These are phyloP conservation scores for Calonectria pteridis DNA, from an alignment of 2,329 filamentous ascomycete genomes.

Conservation along the genomic window DNA sequence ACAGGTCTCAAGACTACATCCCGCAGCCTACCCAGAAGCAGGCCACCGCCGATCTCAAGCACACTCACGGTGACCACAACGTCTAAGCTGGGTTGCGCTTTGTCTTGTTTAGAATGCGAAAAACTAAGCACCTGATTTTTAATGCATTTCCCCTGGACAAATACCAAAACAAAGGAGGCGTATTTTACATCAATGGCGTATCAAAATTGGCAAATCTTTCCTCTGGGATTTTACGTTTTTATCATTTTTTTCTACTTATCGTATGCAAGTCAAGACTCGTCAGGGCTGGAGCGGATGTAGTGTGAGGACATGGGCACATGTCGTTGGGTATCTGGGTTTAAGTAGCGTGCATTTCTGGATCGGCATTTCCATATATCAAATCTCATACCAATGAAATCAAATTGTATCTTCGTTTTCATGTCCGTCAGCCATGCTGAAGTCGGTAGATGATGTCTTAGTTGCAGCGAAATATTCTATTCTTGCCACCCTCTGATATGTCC, in stretches of 20 bases:
- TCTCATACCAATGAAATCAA: conserved; percentile 2
- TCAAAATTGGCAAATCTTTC: conserved; percentile 39
- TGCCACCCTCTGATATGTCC: not conserved
- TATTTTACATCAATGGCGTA: conserved; percentile 35
- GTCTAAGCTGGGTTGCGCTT: conserved; percentile 27
- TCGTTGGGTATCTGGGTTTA: conserved; percentile 26
- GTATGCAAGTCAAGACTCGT: not conserved
- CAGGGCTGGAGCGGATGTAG: conserved; percentile 18
- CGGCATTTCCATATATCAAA: not conserved
- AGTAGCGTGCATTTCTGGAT: conserved; percentile 27
- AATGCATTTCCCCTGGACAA: conserved; percentile 38
- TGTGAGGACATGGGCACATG: conserved; percentile 28
- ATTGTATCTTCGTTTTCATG: not conserved
- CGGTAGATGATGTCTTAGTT: not conserved
- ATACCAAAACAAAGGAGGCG: conserved; percentile 20
- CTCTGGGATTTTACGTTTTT: conserved; percentile 23
- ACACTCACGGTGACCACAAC: conserved; percentile 38
- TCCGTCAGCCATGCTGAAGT: not conserved
- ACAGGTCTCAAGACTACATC: conserved; percentile 9
- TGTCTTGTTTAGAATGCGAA: conserved; percentile 1
- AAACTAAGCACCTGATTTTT: conserved; percentile 13
- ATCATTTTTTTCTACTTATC: conserved; percentile 35
- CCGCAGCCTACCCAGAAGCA: conserved; percentile 14
- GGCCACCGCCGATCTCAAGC: conserved; percentile 23
- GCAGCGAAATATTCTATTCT: conserved; percentile 1